Conservation (phyloP, 345 rosid species). For the Nephelium lappaceum region DNA sequence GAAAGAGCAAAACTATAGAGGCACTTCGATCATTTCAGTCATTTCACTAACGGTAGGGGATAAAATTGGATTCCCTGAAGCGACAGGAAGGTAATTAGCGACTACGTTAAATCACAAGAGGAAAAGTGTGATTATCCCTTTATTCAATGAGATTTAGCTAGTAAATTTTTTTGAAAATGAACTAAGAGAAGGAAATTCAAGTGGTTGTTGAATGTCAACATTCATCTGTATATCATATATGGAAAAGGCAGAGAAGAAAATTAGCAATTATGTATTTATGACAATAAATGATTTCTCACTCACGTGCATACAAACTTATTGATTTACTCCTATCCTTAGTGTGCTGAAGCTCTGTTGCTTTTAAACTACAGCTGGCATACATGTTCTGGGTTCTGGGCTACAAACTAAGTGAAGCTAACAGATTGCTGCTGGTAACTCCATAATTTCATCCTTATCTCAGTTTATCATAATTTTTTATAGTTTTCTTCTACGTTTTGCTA, state of each 20-base stretch:
- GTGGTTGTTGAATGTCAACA: neutral
- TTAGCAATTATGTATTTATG: neutral
- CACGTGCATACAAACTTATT: neutral
- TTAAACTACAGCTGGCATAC: slow-evolving; percentile 73
- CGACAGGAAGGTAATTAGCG: too few relatives aligned
- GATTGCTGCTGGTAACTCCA: slow-evolving; percentile 68
- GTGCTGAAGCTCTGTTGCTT: slow-evolving; percentile 10
- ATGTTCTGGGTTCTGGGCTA: slow-evolving; percentile 97
- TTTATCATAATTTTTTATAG: slow-evolving; percentile 1
- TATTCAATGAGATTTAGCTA: neutral
- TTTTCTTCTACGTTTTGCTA: neutral
- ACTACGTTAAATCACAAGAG: too few relatives aligned
- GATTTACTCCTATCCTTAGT: slow-evolving; percentile 11
- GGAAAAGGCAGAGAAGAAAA: neutral
- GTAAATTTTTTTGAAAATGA: too few relatives aligned
- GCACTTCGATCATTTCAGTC: too few relatives aligned
- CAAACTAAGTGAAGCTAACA: slow-evolving; percentile 78
- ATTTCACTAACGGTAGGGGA: too few relatives aligned
- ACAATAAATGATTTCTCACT: neutral
- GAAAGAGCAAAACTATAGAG: too few relatives aligned
- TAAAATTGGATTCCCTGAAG: too few relatives aligned
- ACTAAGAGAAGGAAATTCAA: neutral
- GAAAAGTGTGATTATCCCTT: too few relatives aligned
- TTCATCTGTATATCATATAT: neutral
- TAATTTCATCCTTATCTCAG: neutral